Evolutionary conservation across 169 alveolate genomes (phyloP).

Genomic region (Fabrea salina): DNA sequence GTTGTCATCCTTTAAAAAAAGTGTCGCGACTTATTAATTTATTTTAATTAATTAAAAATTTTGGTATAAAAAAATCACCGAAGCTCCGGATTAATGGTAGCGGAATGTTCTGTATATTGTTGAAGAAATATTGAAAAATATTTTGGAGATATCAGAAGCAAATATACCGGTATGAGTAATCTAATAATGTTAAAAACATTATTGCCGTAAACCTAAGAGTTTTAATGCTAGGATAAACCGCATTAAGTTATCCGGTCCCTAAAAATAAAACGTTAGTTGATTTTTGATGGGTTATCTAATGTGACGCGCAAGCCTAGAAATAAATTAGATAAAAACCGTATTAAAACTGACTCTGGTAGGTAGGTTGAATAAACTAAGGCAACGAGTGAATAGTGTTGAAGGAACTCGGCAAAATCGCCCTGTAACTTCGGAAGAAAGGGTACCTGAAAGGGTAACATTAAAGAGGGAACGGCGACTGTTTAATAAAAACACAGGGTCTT

Average conservation of each 20-base stretch:
- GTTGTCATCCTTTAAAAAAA: conserved; percentile 51
- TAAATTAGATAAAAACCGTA: conserved; percentile 1
- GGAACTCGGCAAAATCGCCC: conserved; percentile 62
- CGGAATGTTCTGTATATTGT: conserved; percentile 35
- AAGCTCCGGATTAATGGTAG: conserved; percentile 37
- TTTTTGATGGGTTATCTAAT: conserved; percentile 19
- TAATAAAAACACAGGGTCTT: conserved; percentile 56
- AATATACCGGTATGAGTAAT: conserved; percentile 47
- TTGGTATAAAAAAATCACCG: conserved; percentile 32
- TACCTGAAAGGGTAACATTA: conserved; percentile 28
- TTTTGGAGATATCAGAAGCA: conserved; percentile 16
- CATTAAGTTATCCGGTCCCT: conserved; percentile 34
- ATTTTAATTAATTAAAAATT: not conserved
- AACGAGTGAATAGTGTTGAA: conserved; percentile 36
- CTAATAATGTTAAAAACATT: conserved; percentile 17
- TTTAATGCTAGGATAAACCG: conserved; percentile 3
- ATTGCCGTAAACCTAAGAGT: conserved; percentile 36
- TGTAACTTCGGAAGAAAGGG: conserved; percentile 60
- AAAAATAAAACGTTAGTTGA: conserved; percentile 3
- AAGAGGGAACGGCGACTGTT: conserved; percentile 56
- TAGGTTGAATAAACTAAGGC: conserved; percentile 46
- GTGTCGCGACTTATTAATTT: conserved; percentile 51
- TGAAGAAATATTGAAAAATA: conserved; percentile 22
- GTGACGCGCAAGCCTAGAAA: conserved; percentile 26
- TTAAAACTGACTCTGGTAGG: conserved; percentile 56